Base-by-base conservation (phyloP, 495 filamentous ascomycete genomes). In the Aspergillus steynii region DNA sequence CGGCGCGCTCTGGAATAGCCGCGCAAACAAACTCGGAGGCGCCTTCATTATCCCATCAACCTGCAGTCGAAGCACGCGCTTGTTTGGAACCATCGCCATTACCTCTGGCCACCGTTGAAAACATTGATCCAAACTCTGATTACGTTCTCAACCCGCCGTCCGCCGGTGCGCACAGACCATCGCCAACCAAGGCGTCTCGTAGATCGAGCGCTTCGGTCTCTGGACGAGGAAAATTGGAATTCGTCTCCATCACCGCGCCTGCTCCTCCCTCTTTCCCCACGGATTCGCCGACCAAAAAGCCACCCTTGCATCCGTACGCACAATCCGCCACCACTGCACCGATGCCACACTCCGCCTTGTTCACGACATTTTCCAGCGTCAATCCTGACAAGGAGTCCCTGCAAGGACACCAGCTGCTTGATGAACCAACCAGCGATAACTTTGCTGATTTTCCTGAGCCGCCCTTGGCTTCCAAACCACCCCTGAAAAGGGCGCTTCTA, bases 231-330 rank as follows among this genome's bases (percentile, higher is more conserved):
- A 74, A 79, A 61, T 67, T 80, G 56, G 73, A 72, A 53, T 80
- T 79, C 63, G 71, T 93, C 57, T 83, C 86, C 50, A 91, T 96
- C 73, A 86, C 87, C 54, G 90, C 90, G 4, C 92, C 93, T 25
- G 69, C 74, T 60, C 76, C 81, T 57, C 79, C 84, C 46, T 78
- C 74, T 60, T 89, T 89, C 65, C 80, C 81, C 52, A 96, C 91
- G n/a, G 93, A 95, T 75, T 95, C 92, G 14, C 91, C 90, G 29
- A 78, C 86, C 67, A 97, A 97, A 81, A 91, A 89, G 67, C 81
- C 88, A 7, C 66, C 85, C 46, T 83, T 86, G 74, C 64, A 67
- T n/a, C 64, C 69, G 28, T 70, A 71, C 59, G 50, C 63, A 12
- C 68, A 70, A 82, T 80, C n/a, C 75, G 77, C 63, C 83, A 83